These are phyloP conservation scores for Mariannaea elegans DNA, from an alignment of 2,329 filamentous ascomycete genomes.

Conservation along the genomic window DNA sequence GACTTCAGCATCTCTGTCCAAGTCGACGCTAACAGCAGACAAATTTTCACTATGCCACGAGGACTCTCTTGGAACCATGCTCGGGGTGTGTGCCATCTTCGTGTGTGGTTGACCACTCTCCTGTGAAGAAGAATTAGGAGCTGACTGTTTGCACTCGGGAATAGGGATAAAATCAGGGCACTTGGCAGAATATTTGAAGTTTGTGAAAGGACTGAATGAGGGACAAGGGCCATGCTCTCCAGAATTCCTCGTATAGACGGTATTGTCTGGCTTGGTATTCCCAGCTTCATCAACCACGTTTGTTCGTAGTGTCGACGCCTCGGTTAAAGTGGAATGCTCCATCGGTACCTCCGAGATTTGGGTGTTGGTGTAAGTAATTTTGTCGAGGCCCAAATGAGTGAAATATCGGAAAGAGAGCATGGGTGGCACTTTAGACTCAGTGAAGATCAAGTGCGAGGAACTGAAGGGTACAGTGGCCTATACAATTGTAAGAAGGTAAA, in stretches of 20 bases:
- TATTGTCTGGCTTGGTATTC: conserved; percentile 14
- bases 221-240: not conserved
- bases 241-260: conserved; percentile 11
- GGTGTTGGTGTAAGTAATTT: conserved; percentile 37
- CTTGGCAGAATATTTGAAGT: conserved; percentile 31
- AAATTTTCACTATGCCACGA: not conserved
- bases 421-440: conserved; percentile 14
- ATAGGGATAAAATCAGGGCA: conserved; percentile 3
- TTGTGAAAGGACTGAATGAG: conserved; percentile 26
- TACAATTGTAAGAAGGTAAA: conserved; percentile 22
- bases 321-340: conserved; percentile 30
- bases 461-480: conserved; percentile 22
- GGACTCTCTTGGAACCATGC: not conserved
- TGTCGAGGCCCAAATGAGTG: conserved; percentile 38
- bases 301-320: conserved; percentile 32
- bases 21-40: not conserved
- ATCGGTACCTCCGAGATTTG: not conserved
- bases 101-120: not conserved
- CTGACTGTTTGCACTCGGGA: not conserved
- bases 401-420: conserved; percentile 38
- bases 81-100: not conserved
- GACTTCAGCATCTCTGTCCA: not conserved
- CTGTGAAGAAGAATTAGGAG: not conserved
- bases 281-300: conserved; percentile 18
- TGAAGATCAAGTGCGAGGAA: conserved; percentile 37